Evolutionary conservation across 257 asterid species (phyloP).

Genomic region (Nicotiana sylvestris): DNA sequence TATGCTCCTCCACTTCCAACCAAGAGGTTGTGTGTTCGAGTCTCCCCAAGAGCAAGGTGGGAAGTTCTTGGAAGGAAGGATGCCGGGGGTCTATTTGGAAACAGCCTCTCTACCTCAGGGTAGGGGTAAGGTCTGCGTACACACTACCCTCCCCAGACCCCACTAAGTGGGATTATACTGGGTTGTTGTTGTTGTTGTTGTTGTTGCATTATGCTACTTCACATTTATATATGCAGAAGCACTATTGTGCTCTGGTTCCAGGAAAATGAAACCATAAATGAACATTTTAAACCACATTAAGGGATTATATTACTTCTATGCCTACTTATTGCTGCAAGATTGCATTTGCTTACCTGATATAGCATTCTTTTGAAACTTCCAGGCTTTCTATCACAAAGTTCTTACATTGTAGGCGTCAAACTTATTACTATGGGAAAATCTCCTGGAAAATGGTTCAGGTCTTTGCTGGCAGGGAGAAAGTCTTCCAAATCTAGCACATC

Average conservation of each 20-base stretch:
- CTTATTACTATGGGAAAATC: conserved; percentile 51
- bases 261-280: neutral
- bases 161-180: too few relatives aligned
- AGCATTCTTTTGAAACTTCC: neutral
- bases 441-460: conserved; percentile 67
- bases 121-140: too few relatives aligned
- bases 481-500: conserved; percentile 34
- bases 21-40: too few relatives aligned
- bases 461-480: conserved; percentile 44
- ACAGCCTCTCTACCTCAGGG: too few relatives aligned
- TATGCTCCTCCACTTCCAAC: neutral
- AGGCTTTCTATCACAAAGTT: neutral
- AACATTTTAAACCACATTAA: neutral
- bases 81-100: too few relatives aligned
- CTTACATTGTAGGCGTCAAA: neutral
- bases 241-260: neutral
- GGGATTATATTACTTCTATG: neutral
- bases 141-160: too few relatives aligned
- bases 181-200: too few relatives aligned
- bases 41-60: too few relatives aligned
- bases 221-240: neutral
- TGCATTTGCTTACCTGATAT: neutral
- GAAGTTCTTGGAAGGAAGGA: too few relatives aligned
- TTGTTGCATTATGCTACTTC: neutral
- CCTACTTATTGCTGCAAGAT: neutral